Evolutionary conservation across 2,329 filamentous ascomycete genomes (phyloP).

Genomic region (Parasarocladium wereldwijsianum): DNA sequence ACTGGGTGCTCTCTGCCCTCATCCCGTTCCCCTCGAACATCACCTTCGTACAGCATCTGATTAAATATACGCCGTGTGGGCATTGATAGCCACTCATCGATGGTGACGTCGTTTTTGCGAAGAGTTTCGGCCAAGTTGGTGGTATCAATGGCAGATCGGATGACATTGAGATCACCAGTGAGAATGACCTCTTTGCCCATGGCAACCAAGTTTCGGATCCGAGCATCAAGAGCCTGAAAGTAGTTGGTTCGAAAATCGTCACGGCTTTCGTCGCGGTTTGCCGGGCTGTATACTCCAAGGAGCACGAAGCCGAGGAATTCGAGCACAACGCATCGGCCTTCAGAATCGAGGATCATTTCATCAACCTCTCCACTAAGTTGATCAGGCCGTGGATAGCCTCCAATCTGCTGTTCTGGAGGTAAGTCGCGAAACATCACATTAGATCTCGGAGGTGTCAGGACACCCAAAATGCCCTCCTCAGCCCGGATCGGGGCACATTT

Average conservation of each 20-base stretch:
- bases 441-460: slow-evolving; percentile 60
- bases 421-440: slow-evolving; percentile 60
- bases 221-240: slow-evolving; percentile 62
- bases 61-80: slow-evolving; percentile 71
- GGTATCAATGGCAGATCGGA: slow-evolving; percentile 54
- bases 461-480: slow-evolving; percentile 84
- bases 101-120: slow-evolving; percentile 50
- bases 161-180: slow-evolving; percentile 79
- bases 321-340: slow-evolving; percentile 79
- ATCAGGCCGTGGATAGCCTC: slow-evolving; percentile 63
- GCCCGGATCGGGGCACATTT: slow-evolving; percentile 76
- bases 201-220: slow-evolving; percentile 68
- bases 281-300: slow-evolving; percentile 83
- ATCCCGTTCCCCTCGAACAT: slow-evolving; percentile 51
- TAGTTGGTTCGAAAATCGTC: slow-evolving; percentile 74
- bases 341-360: slow-evolving; percentile 63
- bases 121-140: slow-evolving; percentile 60
- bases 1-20: slow-evolving; percentile 54
- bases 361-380: slow-evolving; percentile 56
- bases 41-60: slow-evolving; percentile 63
- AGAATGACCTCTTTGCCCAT: slow-evolving; percentile 76
- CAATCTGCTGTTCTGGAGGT: slow-evolving; percentile 61
- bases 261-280: slow-evolving; percentile 70
- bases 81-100: slow-evolving; percentile 57
- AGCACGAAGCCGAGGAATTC: slow-evolving; percentile 94